Evolutionary conservation across 257 asterid genomes (phyloP), one percentile per base, ranked within the genome.

Genomic region (Gentiana straminea): DNA sequence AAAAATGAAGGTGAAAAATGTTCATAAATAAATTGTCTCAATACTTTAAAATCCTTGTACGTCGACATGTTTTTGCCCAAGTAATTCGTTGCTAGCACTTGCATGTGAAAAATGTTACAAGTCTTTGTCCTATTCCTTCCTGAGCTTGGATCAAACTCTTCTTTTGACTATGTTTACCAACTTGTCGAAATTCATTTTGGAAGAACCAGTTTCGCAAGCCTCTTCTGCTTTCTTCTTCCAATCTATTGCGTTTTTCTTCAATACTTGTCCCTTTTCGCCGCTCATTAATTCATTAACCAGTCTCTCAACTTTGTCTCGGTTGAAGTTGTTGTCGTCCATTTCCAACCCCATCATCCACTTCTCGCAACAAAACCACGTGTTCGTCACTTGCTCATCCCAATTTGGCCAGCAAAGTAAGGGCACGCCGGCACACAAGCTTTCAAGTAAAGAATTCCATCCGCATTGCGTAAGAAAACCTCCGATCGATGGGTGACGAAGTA

Each of bases 371-470:
- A 13, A 61, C 75, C 75, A 64, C 6, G 72, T 54, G 33, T 73
- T 69, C 0, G 75, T 69, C n/a, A 32, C 50, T 54, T 73, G 75
- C 7, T 65, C 70, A 0, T 63, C 57, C 34, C 57, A 61, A 12
- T 63, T 52, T 0, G 78, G 72, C 72, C 79, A 73, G 36, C 75
- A 65, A n/a, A 73, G 35, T 60, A 65, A 49, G 4, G 78, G 78
- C 54, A 73, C 75, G 3, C 75, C 75, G 10, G 13, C 38, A 9
- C 50, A 52, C 8, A 64, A 33, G 13, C 75, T 73, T 33, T 73
- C 69, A 0, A 68, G 36, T 15, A 39, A 57, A 2, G 72, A 70
- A 46, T 70, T 70, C 76, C 72, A 66, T 4, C 72, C 72, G 1
- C 69, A 57, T 3, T 73, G 75, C 0, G 69, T 64, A 32, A 68